Base-by-base conservation (phyloP, 768 basidiomycete species). In the Pisolithus marmoratus region DNA sequence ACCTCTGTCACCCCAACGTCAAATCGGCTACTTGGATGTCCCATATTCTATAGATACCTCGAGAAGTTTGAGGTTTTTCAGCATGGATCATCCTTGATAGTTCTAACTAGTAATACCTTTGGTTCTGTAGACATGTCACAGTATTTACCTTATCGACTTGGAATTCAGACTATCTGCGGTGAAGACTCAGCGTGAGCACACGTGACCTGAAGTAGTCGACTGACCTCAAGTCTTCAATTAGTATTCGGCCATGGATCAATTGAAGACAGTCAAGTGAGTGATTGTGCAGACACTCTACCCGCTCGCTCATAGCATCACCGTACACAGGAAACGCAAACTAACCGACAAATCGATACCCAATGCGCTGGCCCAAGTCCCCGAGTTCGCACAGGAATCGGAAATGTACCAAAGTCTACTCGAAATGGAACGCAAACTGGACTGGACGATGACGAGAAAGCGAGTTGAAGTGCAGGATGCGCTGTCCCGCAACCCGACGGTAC, bases 401-500 rank as follows among this genome's bases (percentile, higher is more conserved):
- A 90, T 94, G 80, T 96, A 95, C 68, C 82, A 85, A 54, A 84
- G 90, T 60, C 72, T 96, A 38, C 68, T 94, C 24, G 85, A 88
- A 57, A 90, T 90, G 83, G 94, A 96, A 65, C 80, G 88, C 52
- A 90, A 87, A 64, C 73, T 97, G 15, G 94, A 97, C 68, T 96
- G 94, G 94, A 94, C 92, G 4, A 87, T 94, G 76, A 84, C 83
- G 64, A 77, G 94, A 64, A 95, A 95, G 70, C 83, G 79, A 59
- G 86, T 86, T 9, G 94, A 97, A 64, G 84, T 97, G 29, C 89
- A 93, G 63, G 94, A 97, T 63, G 83, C 91, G n/a, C 64, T 94
- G 43, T 79, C 79, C 20, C 78, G 85, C 52, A 83, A 80, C 31
- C 82, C 87, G 19, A 81, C 83, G 5, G 93, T 62, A 52, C 23